phyloP scores from a whole-genome alignment of 2,329 filamentous ascomycete genomes.

The Rutstroemia sp. region DNA sequence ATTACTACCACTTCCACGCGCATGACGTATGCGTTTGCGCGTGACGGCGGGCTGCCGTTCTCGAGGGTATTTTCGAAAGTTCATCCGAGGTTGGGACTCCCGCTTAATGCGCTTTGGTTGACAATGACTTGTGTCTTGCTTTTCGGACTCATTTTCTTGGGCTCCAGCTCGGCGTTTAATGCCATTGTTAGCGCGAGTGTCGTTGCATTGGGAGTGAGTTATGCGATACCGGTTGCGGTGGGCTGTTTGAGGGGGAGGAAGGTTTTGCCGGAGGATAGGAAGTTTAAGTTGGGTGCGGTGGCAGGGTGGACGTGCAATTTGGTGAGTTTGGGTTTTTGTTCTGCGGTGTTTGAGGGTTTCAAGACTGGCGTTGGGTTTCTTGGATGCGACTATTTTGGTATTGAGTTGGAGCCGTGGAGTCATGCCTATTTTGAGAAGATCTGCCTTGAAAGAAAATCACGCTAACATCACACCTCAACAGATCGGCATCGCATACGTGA shows the following conservation, averaged over 20 bases:
- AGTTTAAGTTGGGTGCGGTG: slow-evolving; percentile 47
- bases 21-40: slow-evolving; percentile 60
- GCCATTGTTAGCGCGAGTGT: slow-evolving; percentile 65
- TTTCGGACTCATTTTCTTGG: slow-evolving; percentile 63
- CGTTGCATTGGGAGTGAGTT: slow-evolving; percentile 63
- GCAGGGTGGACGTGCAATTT: slow-evolving; percentile 54
- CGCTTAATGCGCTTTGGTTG: slow-evolving; percentile 58
- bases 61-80: slow-evolving; percentile 54
- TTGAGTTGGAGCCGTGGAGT: too few species aligned
- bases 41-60: slow-evolving; percentile 58
- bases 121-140: slow-evolving; percentile 54
- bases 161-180: slow-evolving; percentile 59
- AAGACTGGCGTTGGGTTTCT: slow-evolving; percentile 6
- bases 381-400: neutral
- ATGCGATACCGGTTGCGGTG: slow-evolving; percentile 64
- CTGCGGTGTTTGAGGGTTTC: slow-evolving; percentile 11
- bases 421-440: too few species aligned
- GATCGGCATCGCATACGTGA: slow-evolving; percentile 48
- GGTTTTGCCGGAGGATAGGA: slow-evolving; percentile 49
- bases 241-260: slow-evolving; percentile 60
- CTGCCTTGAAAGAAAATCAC: too few species aligned
- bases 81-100: slow-evolving; percentile 53
- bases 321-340: slow-evolving; percentile 28
- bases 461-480: neutral
- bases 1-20: slow-evolving; percentile 38